Base-by-base conservation (phyloP, 371 early-diverging fungal species). In the Mucor piriformis region DNA sequence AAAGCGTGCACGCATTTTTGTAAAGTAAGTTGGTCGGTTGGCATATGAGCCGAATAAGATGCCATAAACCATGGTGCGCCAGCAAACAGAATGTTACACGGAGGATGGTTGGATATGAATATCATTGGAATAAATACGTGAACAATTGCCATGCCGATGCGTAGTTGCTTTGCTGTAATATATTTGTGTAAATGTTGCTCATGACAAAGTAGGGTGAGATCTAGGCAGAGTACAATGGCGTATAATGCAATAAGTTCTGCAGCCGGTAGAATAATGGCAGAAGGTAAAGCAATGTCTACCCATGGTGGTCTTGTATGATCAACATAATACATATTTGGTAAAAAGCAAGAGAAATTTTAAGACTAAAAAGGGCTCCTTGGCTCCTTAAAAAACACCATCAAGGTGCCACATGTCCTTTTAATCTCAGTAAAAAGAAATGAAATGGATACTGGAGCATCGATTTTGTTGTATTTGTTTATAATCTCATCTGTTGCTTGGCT, bases 31-130 rank as follows among this genome's bases (percentile, higher is more conserved):
- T 64, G 15, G 10, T 65, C 42, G 6, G 50, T 29, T 5, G 70
- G 67, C 47, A 66, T 48, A 20, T 50, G 32, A 0, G 67, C 64
- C 11, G 64, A 32, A 35, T 66, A 58, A 15, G 63, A 46, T 16
- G 64, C 66, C 3, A 67, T 7, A 35, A 66, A 62, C 67, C 69
- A 67, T 0, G 76, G 73, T 0, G 48, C 37, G 3, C 55, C 70
- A 6, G 60, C 47, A 23, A 61, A 55, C 2, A 66, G 35, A 1
- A 61, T 24, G 12, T 67, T 72, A 3, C 57, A 12, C 3, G 51
- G 51, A 13, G 51, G 50, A 3, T 51, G 13, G 3, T 35, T 47
- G 21, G 66, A 60, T 23, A 63, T 57, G 20, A 63, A 68, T 0
- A 57, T 42, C 37, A 72, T 29, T 4, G 73, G 69, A 10, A 69